Conservation (phyloP, 208 protist species). For the Trypanosoma lewisi region DNA sequence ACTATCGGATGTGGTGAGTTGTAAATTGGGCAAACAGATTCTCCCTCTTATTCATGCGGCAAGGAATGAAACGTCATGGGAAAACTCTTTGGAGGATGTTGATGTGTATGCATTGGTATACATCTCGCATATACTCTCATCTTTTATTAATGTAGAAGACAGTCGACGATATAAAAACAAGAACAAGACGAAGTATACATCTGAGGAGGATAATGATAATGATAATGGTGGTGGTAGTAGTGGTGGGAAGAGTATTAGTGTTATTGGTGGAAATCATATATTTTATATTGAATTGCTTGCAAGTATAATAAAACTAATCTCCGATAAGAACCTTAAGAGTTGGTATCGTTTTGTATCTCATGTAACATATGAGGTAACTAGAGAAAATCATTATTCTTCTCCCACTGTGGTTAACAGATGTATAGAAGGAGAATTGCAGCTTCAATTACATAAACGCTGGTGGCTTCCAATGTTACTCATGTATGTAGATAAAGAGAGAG, state of each 20-base stretch:
- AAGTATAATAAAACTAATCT: not conserved
- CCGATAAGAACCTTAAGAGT: not conserved
- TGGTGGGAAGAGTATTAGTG: not conserved
- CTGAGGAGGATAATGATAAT: too few species aligned
- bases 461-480: conserved; percentile 26
- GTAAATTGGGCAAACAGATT: conserved; percentile 4
- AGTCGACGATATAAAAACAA: not conserved
- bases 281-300: conserved; percentile 25
- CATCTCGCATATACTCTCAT: conserved; percentile 20
- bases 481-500: conserved; percentile 4
- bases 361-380: not conserved
- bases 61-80: not conserved
- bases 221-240: too few species aligned
- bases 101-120: conserved; percentile 10
- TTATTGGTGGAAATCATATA: not conserved
- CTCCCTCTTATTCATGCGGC: conserved; percentile 10
- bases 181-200: not conserved
- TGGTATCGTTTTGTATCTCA: conserved; percentile 18
- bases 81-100: too few species aligned
- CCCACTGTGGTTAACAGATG: not conserved
- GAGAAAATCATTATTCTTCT: not conserved
- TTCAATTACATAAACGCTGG: conserved; percentile 23
- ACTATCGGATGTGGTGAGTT: not conserved
- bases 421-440: not conserved
- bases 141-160: conserved; percentile 9